Conservation (phyloP, 2,329 filamentous ascomycete genomes). For the Leptographium lundbergii region DNA sequence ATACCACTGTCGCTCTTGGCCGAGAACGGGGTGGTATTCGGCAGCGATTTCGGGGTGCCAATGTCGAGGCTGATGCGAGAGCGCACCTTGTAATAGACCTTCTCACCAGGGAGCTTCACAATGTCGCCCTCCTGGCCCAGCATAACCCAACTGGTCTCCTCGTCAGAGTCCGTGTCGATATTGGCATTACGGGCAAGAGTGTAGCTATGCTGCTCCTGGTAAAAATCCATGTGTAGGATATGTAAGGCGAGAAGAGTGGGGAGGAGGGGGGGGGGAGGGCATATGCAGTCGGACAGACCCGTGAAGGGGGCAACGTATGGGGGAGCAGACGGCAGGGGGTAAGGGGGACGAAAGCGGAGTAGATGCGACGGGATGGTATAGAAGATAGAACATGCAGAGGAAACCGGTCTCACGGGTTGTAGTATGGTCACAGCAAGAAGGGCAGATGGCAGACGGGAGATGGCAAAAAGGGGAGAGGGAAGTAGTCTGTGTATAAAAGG, state of each 20-base stretch:
- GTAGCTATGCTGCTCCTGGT: constrained; percentile 21
- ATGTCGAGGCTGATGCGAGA: constrained; percentile 67
- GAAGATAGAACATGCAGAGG: background rate
- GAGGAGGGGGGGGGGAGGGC: background rate
- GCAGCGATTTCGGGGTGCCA: constrained; percentile 54
- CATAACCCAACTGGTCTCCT: constrained; percentile 73
- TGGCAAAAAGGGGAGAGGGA: background rate
- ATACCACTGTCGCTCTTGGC: constrained; percentile 63
- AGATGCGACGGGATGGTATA: too few relatives aligned
- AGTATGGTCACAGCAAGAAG: background rate
- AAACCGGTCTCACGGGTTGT: background rate
- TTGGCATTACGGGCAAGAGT: constrained; percentile 26
- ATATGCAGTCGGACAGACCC: background rate
- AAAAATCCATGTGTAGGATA: constrained; percentile 11
- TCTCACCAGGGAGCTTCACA: constrained; percentile 74
- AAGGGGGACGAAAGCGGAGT: background rate
- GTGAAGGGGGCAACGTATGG: background rate
- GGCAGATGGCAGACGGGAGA: background rate
- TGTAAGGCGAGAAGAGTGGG: constrained; percentile 5
- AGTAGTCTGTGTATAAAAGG: background rate
- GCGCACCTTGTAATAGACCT: constrained; percentile 66
- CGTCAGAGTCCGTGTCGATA: constrained; percentile 35
- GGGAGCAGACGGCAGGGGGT: background rate
- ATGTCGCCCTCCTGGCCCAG: constrained; percentile 61
- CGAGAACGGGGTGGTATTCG: constrained; percentile 50